These are phyloP conservation scores for Phytophthora constricta DNA, from an alignment of 352 stramenopile genomes.

Conservation along the genomic window DNA sequence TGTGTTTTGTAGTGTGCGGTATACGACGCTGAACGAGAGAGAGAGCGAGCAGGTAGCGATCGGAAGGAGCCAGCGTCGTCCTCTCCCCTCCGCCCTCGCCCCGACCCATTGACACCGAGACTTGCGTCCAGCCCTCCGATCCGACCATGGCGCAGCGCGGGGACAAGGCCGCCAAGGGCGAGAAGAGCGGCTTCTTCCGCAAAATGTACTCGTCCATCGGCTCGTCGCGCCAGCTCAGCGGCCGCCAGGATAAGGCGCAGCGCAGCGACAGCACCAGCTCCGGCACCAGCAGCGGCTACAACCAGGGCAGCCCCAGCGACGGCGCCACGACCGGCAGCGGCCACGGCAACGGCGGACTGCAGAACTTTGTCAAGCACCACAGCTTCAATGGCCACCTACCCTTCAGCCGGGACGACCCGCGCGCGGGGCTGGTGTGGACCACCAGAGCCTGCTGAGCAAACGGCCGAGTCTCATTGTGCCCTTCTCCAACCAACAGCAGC, in stretches of 20 bases:
- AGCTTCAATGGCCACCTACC: slow-evolving; percentile 76
- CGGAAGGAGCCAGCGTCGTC: too few species aligned
- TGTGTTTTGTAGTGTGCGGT: background rate
- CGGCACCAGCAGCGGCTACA: slow-evolving; percentile 40
- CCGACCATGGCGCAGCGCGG: slow-evolving; percentile 49
- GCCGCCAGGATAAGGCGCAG: slow-evolving; percentile 40
- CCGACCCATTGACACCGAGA: slow-evolving; percentile 12
- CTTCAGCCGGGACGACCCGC: slow-evolving; percentile 54
- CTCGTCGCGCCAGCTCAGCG: slow-evolving; percentile 42
- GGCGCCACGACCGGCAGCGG: slow-evolving; percentile 43
- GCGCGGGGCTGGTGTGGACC: slow-evolving; percentile 17
- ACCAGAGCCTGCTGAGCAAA: slow-evolving; percentile 72
- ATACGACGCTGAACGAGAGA: slow-evolving; percentile 16
- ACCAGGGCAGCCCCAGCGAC: slow-evolving; percentile 39
- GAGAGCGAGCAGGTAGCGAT: slow-evolving; percentile 15
- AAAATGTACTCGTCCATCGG: slow-evolving; percentile 70
- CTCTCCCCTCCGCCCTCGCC: background rate
- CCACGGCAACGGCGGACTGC: slow-evolving; percentile 32
- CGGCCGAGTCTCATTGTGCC: slow-evolving; percentile 80
- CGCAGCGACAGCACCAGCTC: slow-evolving; percentile 44
- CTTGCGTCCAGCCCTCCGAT: background rate
- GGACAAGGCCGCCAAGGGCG: slow-evolving; percentile 40
- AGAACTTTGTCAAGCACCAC: slow-evolving; percentile 64
- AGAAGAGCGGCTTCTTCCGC: slow-evolving; percentile 69
- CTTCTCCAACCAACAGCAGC: slow-evolving; percentile 47